Base-by-base conservation (phyloP, 805 yeast genomes). In the Metschnikowia shivogae region DNA sequence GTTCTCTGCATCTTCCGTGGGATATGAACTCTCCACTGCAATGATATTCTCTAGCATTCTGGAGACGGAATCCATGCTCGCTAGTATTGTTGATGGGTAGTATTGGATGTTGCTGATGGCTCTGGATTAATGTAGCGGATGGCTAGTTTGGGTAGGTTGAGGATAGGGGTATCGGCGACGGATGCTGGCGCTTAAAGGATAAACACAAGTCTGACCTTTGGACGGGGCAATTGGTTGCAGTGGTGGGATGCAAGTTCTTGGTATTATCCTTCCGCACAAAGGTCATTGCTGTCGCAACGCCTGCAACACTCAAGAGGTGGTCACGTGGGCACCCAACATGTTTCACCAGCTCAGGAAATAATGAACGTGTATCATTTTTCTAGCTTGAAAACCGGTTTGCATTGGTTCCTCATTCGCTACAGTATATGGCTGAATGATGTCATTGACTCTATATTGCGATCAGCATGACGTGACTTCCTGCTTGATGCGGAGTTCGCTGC, bases 41-140 rank as follows among this genome's bases (percentile, higher is more conserved):
- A 68, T 52, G 45, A 68, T 65, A 49, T 60, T 64, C 39, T 68
- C 73, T 9, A 68, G 48, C 44, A 68, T 64, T 36, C 62, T 63
- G 26, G 72, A 66, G 20, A 68, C 67, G 49, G 57, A 71, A 19
- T 67, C 72, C 73, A 67, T 68, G 34, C 30, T 27, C 29, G 19
- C 32, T 17, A 10, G n/a, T 12, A 26, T 37, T 14, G 14, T n/a
- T n/a, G 34, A 17, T 31, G n/a, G 34, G 26, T 5, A 22, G 26
- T 30, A 6, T 37, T 12, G 26, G n/a, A 19, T 19, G 24, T 12
- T 17, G 12, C 26, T 22, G 27, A 37, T 14, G 39, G 39, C 12
- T 26, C 40, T 28, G 26, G 17, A 20, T 24, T 9, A 9, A n/a
- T 6, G 32, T 37, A 22, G 8, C 3, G 26, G 8, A 7, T 22